A percentile compares a stretch with the other conserved stretches of the same genome.
These are phyloP conservation scores for Aeminium ludgeri DNA, from an alignment of 495 filamentous ascomycete species.

Conservation along the genomic window DNA sequence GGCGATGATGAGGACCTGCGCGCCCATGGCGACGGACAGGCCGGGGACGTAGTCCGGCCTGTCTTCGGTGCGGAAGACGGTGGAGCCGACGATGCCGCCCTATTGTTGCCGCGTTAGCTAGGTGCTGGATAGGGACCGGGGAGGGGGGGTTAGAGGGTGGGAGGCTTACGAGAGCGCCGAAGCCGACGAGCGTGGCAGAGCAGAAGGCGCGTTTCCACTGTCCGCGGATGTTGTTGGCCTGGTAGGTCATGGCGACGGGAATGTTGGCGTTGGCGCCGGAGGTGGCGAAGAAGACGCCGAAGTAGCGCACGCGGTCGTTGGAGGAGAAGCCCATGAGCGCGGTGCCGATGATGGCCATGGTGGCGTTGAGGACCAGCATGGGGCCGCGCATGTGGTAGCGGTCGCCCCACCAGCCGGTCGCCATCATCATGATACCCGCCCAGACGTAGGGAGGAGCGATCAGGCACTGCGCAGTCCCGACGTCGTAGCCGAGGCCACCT, in stretches of 20 bases:
- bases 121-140: too few species aligned
- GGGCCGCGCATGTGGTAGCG: slow-evolving; percentile 39
- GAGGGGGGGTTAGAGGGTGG: too few species aligned
- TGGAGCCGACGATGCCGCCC: slow-evolving; percentile 41
- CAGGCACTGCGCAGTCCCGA: slow-evolving; percentile 42
- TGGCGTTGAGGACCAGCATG: slow-evolving; percentile 38
- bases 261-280: slow-evolving; percentile 45
- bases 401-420: slow-evolving; percentile 37
- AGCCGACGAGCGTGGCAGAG: slow-evolving; percentile 37
- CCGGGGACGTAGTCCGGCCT: slow-evolving; percentile 40
- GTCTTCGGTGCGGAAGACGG: slow-evolving; percentile 42
- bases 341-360: slow-evolving; percentile 32
- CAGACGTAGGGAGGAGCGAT: slow-evolving; percentile 45
- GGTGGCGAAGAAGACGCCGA: slow-evolving; percentile 47
- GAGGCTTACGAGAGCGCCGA: slow-evolving; percentile 30
- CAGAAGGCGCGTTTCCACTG: slow-evolving; percentile 49
- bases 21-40: neutral
- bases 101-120: too few species aligned
- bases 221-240: slow-evolving; percentile 49
- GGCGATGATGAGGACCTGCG: neutral
- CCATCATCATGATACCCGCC: slow-evolving; percentile 43
- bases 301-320: slow-evolving; percentile 37
- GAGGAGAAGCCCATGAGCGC: slow-evolving; percentile 36
- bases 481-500: slow-evolving; percentile 39
- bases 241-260: slow-evolving; percentile 40